phyloP scores from a whole-genome alignment of 768 basidiomycete species.

The Macrolepiota fuliginosa region DNA sequence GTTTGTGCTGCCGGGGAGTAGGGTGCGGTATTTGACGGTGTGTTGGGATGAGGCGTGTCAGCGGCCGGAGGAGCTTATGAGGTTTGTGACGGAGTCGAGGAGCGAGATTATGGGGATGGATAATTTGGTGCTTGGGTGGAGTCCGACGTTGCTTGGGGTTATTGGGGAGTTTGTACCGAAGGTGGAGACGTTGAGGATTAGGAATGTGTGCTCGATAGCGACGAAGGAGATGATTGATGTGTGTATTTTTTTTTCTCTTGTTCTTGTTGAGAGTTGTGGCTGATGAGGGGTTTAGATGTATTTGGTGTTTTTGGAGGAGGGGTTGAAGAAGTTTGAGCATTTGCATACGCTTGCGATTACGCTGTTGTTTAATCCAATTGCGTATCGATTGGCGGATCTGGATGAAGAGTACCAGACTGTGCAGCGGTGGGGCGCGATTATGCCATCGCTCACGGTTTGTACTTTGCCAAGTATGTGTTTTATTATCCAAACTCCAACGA shows the following conservation, averaged over 20 bases:
- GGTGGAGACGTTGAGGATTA: constrained; percentile 15
- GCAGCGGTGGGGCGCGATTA: not conserved
- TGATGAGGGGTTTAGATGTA: not conserved
- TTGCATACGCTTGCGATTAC: constrained; percentile 1
- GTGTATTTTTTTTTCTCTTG: not conserved
- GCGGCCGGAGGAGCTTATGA: constrained; percentile 5
- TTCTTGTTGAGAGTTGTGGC: not conserved
- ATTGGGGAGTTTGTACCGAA: constrained; percentile 11
- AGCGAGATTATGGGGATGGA: constrained; percentile 12
- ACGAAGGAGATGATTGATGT: constrained; percentile 10
- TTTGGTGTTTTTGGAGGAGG: not conserved
- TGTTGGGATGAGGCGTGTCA: constrained; percentile 14
- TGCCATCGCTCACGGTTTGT: constrained; percentile 4
- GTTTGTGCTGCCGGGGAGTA: constrained; percentile 13
- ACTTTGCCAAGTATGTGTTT: constrained; percentile 4
- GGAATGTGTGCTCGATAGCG: constrained; percentile 9
- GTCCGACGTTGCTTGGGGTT: constrained; percentile 9
- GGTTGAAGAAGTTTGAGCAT: constrained; percentile 1
- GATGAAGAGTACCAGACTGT: not conserved
- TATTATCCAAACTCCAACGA: not conserved
- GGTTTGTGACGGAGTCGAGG: constrained; percentile 5
- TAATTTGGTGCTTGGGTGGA: constrained; percentile 17
- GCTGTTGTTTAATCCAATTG: not conserved
- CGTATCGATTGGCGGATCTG: not conserved
- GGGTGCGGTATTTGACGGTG: constrained; percentile 13